A percentile compares a stretch with the other conserved stretches of the same genome.
These are phyloP conservation scores for Aspergillus wentii DNA, from an alignment of 495 filamentous ascomycete genomes.

Conservation along the genomic window DNA sequence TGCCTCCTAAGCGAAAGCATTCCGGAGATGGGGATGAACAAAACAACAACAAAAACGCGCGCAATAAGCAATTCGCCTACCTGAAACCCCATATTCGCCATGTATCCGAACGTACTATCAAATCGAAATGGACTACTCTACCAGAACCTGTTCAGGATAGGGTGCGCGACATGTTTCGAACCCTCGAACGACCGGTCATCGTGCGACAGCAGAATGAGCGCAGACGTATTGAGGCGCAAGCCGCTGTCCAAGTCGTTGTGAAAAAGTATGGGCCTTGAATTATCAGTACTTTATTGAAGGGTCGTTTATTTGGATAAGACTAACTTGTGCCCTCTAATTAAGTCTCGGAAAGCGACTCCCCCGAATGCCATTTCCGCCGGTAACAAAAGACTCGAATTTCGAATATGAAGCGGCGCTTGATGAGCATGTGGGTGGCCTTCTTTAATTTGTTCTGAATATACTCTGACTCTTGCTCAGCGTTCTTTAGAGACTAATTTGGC, in stretches of 20 bases:
- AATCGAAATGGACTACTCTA: conserved; percentile 54
- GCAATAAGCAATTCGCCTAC: conserved; percentile 34
- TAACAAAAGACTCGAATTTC: conserved; percentile 52
- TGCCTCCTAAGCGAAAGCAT: conserved; percentile 38
- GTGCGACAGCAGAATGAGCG: conserved; percentile 49
- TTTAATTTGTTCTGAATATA: not conserved
- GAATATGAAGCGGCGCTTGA: conserved; percentile 56
- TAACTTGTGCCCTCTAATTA: conserved; percentile 8
- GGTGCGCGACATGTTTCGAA: conserved; percentile 47
- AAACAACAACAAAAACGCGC: conserved; percentile 12
- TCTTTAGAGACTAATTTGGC: conserved; percentile 47
- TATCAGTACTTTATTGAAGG: too few relatives aligned
- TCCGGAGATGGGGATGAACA: conserved; percentile 16
- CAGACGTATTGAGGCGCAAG: conserved; percentile 52
- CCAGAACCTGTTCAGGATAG: conserved; percentile 46
- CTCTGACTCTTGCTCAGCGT: conserved; percentile 29
- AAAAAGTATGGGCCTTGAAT: conserved; percentile 29
- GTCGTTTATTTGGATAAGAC: conserved; percentile 7
- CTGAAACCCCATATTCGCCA: conserved; percentile 47
- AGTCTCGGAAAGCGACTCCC: conserved; percentile 47
- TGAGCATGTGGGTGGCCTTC: conserved; percentile 41
- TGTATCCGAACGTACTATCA: conserved; percentile 52
- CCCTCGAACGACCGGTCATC: conserved; percentile 52
- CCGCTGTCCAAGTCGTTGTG: conserved; percentile 43
- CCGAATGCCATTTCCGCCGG: conserved; percentile 56